phyloP scores from a whole-genome alignment of 2,329 filamentous ascomycete genomes.

The Xylariomycetidae sp. region DNA sequence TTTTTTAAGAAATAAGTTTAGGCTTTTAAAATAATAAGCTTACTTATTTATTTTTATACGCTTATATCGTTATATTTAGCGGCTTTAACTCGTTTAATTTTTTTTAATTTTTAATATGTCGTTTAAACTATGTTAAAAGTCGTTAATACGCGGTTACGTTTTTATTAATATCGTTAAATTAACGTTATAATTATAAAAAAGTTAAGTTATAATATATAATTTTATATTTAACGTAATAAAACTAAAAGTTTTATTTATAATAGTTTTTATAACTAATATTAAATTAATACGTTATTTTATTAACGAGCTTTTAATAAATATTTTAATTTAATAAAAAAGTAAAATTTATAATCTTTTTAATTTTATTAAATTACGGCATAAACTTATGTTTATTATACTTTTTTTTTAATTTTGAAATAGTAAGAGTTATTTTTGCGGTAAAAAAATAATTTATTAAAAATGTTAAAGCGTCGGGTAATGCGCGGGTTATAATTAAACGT shows the following conservation, averaged over 20 bases:
- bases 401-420: not conserved
- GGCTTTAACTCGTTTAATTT: not conserved
- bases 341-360: not conserved
- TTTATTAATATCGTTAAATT: constrained; percentile 1
- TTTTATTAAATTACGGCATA: not conserved
- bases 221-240: too few relatives aligned
- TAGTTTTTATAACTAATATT: not conserved
- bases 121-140: too few relatives aligned
- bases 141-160: too few relatives aligned
- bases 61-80: too few relatives aligned
- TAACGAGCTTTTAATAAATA: not conserved
- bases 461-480: too few relatives aligned
- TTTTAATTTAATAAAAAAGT: not conserved
- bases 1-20: not conserved
- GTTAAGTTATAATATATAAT: not conserved
- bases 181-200: not conserved
- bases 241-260: not conserved
- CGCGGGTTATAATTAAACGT: too few relatives aligned
- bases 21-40: not conserved
- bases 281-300: not conserved
- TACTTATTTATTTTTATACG: too few relatives aligned
- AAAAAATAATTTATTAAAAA: not conserved
- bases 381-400: not conserved
- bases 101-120: not conserved
- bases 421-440: not conserved